Percentiles rank a stretch among this genome's conserved stretches.
Conservation (phyloP, 2,329 filamentous ascomycete species). For the Tothia fuscella region DNA sequence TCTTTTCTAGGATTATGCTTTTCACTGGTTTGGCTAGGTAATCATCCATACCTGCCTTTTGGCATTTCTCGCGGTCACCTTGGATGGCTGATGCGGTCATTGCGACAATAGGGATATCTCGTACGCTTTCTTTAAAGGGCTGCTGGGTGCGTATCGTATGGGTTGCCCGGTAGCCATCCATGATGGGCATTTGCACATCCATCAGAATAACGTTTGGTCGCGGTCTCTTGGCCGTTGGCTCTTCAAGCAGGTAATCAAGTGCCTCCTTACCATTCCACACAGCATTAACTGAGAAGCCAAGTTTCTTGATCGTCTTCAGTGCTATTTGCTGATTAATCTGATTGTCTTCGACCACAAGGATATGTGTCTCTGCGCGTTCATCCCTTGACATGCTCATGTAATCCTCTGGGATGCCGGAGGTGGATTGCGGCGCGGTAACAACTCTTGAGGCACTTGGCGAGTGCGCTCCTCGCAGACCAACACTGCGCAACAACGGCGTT, state of each 20-base stretch:
- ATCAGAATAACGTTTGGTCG: slow-evolving; percentile 67
- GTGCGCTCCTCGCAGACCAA: not conserved
- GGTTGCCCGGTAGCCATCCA: slow-evolving; percentile 68
- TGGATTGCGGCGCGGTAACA: not conserved
- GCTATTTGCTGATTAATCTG: slow-evolving; percentile 9
- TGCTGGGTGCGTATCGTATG: slow-evolving; percentile 57
- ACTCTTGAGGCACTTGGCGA: not conserved
- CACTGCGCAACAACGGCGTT: slow-evolving; percentile 15
- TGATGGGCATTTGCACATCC: slow-evolving; percentile 66
- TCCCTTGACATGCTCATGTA: slow-evolving; percentile 38
- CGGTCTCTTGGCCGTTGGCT: slow-evolving; percentile 37
- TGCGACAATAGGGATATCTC: slow-evolving; percentile 62
- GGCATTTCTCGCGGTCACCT: slow-evolving; percentile 63
- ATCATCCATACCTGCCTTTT: slow-evolving; percentile 64
- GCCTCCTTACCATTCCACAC: slow-evolving; percentile 39
- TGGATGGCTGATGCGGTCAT: slow-evolving; percentile 73
- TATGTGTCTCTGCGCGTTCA: slow-evolving; percentile 51
- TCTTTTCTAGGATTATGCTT: slow-evolving; percentile 53
- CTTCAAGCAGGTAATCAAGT: slow-evolving; percentile 53
- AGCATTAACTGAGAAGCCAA: slow-evolving; percentile 8
- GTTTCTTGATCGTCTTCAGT: slow-evolving; percentile 9
- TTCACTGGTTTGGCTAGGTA: slow-evolving; percentile 65
- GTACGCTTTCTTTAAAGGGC: slow-evolving; percentile 47
- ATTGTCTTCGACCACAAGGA: slow-evolving; percentile 76
- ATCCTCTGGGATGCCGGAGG: slow-evolving; percentile 13